A percentile compares a stretch with the other conserved stretches of the same genome.
Conservation (phyloP, 176 grass and related monocot genomes). For the Carex parvula region DNA sequence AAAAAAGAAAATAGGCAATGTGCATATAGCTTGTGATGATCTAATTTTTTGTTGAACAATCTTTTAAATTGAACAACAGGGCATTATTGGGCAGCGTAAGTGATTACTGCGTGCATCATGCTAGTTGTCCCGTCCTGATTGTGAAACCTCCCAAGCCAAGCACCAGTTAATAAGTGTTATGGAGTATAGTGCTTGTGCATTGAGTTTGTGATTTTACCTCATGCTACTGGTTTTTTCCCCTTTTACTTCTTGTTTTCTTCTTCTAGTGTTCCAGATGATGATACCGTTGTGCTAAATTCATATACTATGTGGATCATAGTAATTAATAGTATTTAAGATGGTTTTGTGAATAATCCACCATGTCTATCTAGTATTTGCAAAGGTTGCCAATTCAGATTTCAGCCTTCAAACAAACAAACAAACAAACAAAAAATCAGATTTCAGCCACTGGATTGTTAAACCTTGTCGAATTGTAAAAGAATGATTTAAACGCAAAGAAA, state of each 20-base stretch:
- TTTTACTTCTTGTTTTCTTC: background rate
- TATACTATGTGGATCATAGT: background rate
- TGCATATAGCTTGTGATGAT: background rate
- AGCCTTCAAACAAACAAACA: background rate
- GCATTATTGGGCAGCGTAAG: conserved; percentile 46
- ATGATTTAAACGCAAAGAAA: background rate
- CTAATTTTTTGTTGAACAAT: background rate
- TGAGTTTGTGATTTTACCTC: background rate
- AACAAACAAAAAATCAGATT: background rate
- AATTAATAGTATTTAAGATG: background rate
- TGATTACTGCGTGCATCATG: conserved; percentile 41
- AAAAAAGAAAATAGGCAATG: background rate
- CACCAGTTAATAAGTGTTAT: background rate
- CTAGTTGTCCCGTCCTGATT: conserved; percentile 34
- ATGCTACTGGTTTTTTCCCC: background rate
- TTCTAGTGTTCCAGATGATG: background rate
- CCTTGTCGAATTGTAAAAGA: background rate
- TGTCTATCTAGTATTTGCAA: background rate
- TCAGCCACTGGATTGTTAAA: background rate
- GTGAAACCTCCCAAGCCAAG: conserved; percentile 24
- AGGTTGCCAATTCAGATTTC: background rate
- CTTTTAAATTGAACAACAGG: conserved; percentile 20
- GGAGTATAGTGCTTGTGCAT: background rate
- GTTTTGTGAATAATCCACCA: background rate
- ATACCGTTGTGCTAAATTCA: background rate